A percentile compares a stretch with the other conserved stretches of the same genome.
Conservation (phyloP, 768 basidiomycete species). For the Tricholoma terreum region DNA sequence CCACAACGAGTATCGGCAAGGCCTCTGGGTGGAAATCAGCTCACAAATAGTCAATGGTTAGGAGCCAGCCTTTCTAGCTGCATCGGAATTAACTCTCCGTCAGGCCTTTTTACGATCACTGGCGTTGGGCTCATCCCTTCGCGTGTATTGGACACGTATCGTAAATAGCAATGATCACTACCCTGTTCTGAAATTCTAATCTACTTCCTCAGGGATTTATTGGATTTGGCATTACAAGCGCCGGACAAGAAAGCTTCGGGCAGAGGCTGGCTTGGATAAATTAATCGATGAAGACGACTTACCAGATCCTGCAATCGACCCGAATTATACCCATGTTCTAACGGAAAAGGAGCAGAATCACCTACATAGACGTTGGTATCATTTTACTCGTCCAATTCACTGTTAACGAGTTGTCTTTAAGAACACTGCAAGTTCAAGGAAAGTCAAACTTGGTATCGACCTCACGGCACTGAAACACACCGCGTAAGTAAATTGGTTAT, state of each 20-base stretch:
- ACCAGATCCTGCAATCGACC: conserved; percentile 73
- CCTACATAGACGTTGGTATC: conserved; percentile 57
- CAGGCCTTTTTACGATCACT: conserved; percentile 76
- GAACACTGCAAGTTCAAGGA: conserved; percentile 69
- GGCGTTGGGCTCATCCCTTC: conserved; percentile 80
- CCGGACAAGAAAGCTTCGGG: conserved; percentile 53
- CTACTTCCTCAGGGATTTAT: conserved; percentile 48
- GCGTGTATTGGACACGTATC: conserved; percentile 71
- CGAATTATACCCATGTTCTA: conserved; percentile 68
- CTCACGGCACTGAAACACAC: conserved; percentile 82
- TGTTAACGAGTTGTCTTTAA: conserved; percentile 21
- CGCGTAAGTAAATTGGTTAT: conserved; percentile 39
- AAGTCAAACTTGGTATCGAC: conserved; percentile 81
- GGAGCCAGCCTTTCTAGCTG: conserved; percentile 3
- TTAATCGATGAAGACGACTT: conserved; percentile 75
- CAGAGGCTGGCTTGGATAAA: conserved; percentile 60
- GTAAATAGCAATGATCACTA: conserved; percentile 34
- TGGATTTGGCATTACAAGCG: conserved; percentile 76
- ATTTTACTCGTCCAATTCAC: not conserved
- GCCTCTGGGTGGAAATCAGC: conserved; percentile 78
- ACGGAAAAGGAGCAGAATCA: conserved; percentile 62
- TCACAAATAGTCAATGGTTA: conserved; percentile 76
- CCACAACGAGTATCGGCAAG: conserved; percentile 64
- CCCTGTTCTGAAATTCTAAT: not conserved
- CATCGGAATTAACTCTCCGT: not conserved